Base-by-base conservation (phyloP, 169 alveolate genomes). In the Eimeria sp. region DNA sequence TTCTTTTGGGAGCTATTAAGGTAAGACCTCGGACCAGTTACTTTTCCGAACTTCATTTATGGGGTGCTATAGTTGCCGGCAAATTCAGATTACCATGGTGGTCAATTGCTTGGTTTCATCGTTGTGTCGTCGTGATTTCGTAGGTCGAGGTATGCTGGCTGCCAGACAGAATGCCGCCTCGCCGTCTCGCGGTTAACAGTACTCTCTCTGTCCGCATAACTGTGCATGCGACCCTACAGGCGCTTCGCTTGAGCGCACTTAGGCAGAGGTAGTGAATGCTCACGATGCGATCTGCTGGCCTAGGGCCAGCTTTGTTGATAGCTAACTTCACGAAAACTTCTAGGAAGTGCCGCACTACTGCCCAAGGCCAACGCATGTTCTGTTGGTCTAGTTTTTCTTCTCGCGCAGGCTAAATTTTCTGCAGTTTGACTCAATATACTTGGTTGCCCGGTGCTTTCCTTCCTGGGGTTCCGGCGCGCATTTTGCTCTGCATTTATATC, bases 101-200 rank as follows among this genome's bases (percentile, higher is more conserved):
- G 43, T 27, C 46, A 58, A 6, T 20, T 62, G 30, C 18, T 54
- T 52, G 54, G 2, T 37, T 83, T 52, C 9, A 40, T 58, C 40
- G 43, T 30, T 83, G 77, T 40, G 90, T 58, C 40, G 43, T 30
- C 58, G 77, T 40, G 90, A 58, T 56, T 37, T 14, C 46, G 18
- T 27, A 87, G 93, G 93, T 62, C 78, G 62, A 87, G 33, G 68
- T 87, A 27, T 87, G 82, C 68, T 87, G 93, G 93, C 66, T 87
- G 40, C 93, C 93, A 30, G 93, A 87, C 62, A 62, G 83, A 23
- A 71, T 87, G 20, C 93, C 93, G 9, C 93, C 93, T 27, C 93
- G 93, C 82, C 93, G 93, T 33, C 93, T 87, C 46, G 93, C 83
- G 16, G 56, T 87, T 58, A 87, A 87, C 93, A 87, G 93, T 43